A percentile compares a stretch with the other conserved stretches of the same genome.
Conservation (phyloP, 345 rosid species). For the Lagerstroemia speciosa region DNA sequence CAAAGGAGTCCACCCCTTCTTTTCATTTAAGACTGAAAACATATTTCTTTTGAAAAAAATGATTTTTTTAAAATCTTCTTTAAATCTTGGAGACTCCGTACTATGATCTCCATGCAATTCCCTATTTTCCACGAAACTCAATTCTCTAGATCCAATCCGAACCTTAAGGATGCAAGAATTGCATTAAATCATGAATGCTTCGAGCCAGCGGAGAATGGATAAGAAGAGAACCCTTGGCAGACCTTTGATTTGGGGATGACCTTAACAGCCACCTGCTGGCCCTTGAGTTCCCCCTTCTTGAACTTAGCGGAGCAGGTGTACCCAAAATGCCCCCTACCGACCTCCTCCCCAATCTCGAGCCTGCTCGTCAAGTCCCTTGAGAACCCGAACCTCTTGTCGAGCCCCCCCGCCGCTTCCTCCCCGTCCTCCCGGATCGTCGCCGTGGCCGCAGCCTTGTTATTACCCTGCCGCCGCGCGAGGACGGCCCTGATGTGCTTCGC, state of each 20-base stretch:
- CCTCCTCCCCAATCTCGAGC: conserved; percentile 72
- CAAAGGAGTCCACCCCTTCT: conserved; percentile 41
- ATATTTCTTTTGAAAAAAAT: no score
- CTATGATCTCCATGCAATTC: background rate
- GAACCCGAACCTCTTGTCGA: conserved; percentile 89
- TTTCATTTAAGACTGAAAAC: no score
- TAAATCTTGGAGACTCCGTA: conserved; percentile 8
- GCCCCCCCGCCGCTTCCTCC: conserved; percentile 35
- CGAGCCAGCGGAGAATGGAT: background rate
- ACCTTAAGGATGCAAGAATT: conserved; percentile 66
- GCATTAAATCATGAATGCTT: conserved; percentile 27
- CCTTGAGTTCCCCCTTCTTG: conserved; percentile 83
- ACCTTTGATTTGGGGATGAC: conserved; percentile 94
- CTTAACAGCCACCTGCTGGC: conserved; percentile 85
- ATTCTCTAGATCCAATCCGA: background rate
- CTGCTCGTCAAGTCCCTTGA: conserved; percentile 57
- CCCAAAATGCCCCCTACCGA: conserved; percentile 98
- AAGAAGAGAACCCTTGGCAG: conserved; percentile 8
- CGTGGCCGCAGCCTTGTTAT: conserved; percentile 30
- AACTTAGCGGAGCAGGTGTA: conserved; percentile 86
- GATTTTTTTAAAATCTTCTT: conserved; percentile 4
- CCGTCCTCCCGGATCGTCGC: conserved; percentile 33
- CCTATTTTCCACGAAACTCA: background rate
- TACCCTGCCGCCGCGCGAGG: conserved; percentile 43
- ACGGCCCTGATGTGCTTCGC: conserved; percentile 82